Evolutionary conservation across 169 alveolate genomes (phyloP).

Genomic region (Cryptosporidium viatorum): DNA sequence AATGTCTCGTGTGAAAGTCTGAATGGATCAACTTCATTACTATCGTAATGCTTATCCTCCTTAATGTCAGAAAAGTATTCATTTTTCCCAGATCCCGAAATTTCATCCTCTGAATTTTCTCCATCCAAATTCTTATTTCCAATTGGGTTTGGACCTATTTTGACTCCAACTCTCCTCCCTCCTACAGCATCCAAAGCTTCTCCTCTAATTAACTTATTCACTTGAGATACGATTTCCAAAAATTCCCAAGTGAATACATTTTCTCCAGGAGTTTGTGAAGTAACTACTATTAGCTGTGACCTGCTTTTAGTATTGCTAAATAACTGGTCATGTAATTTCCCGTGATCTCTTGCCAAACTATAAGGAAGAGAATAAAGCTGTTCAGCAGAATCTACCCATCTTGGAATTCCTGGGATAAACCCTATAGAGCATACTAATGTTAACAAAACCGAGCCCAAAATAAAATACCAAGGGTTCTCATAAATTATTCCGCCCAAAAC

Average conservation of each 20-base stretch:
- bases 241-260: constrained; percentile 83
- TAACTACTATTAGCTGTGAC: constrained; percentile 76
- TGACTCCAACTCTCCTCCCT: constrained; percentile 78
- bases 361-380: constrained; percentile 81
- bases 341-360: constrained; percentile 81
- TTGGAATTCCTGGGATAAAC: constrained; percentile 80
- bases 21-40: constrained; percentile 34
- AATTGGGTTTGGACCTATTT: neutral
- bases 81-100: neutral
- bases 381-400: constrained; percentile 83
- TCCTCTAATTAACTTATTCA: constrained; percentile 82
- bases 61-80: neutral
- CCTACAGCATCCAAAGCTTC: constrained; percentile 81
- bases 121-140: neutral
- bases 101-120: neutral
- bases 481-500: constrained; percentile 59
- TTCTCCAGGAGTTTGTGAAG: constrained; percentile 77
- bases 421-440: constrained; percentile 75
- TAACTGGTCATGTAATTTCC: constrained; percentile 74
- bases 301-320: constrained; percentile 80
- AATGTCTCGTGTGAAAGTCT: constrained; percentile 36
- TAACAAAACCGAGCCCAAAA: constrained; percentile 31
- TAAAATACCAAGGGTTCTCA: constrained; percentile 67
- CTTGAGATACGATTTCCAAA: constrained; percentile 78
- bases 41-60: neutral